A percentile compares a stretch with the other conserved stretches of the same genome.
phyloP scores from a whole-genome alignment of 208 protist genomes.

The Leishmania major region DNA sequence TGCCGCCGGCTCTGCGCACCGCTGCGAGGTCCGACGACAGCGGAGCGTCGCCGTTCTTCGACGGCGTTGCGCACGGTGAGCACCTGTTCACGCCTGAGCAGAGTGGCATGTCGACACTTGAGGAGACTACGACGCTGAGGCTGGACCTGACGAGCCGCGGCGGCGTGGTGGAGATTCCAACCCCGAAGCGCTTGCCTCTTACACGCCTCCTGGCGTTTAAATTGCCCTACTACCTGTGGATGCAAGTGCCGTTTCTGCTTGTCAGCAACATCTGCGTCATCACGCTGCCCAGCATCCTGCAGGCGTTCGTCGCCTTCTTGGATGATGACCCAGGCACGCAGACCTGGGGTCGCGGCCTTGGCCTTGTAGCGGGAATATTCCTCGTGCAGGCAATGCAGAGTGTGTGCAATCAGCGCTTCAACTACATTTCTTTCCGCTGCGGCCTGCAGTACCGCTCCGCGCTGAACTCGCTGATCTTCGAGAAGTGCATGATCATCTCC shows the following conservation, averaged over 20 bases:
- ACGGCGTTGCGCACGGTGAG: slow-evolving; percentile 67
- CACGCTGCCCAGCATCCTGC: slow-evolving; percentile 56
- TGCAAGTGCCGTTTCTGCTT: slow-evolving; percentile 54
- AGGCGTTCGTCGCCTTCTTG: slow-evolving; percentile 43
- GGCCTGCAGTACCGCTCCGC: slow-evolving; percentile 62
- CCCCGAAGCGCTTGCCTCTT: slow-evolving; percentile 23
- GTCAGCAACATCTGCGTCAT: slow-evolving; percentile 52
- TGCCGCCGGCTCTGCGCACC: slow-evolving; percentile 31
- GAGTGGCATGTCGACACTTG: slow-evolving; percentile 53
- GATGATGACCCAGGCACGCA: slow-evolving; percentile 1
- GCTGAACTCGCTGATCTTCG: slow-evolving; percentile 69
- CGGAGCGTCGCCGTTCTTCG: slow-evolving; percentile 36
- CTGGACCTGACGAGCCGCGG: slow-evolving; percentile 17
- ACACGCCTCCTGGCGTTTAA: slow-evolving; percentile 27
- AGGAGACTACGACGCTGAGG: slow-evolving; percentile 44
- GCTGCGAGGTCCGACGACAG: slow-evolving; percentile 20
- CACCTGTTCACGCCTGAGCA: slow-evolving; percentile 52
- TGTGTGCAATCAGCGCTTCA: slow-evolving; percentile 46
- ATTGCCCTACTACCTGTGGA: slow-evolving; percentile 38
- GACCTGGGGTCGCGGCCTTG: slow-evolving; percentile 41
- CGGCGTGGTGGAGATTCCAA: slow-evolving; percentile 22
- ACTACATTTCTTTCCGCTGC: slow-evolving; percentile 47
- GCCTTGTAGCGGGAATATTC: slow-evolving; percentile 48
- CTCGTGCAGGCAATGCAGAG: slow-evolving; percentile 51
- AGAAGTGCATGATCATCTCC: slow-evolving; percentile 77